Base-by-base conservation (phyloP, 1,284 basidiomycete genomes). In the Malassezia equina region DNA sequence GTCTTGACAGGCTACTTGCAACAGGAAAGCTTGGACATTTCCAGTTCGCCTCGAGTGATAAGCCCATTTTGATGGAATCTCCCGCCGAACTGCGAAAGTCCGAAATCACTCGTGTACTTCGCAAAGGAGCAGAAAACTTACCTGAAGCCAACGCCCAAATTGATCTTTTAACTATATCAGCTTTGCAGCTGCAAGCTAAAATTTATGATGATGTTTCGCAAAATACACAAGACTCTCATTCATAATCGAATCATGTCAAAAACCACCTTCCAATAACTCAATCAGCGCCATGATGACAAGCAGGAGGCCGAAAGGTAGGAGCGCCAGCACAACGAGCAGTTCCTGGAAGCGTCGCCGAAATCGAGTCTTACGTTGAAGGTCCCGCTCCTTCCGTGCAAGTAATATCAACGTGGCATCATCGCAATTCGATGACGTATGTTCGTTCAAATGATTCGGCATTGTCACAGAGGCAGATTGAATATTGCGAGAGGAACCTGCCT, bases 301-400 rank as follows among this genome's bases (percentile, higher is more conserved):
- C 5, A 61, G 58, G n/a, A 64, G 27, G 1, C 66, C 66, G 28
- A 64, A 63, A 2, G 66, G 66, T 4, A 67, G 47, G 2, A 67
- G 60, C 3, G 58, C 60, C 2, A 59, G 60, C 29, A 67, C 61
- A 0, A 67, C 66, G 2, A 66, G 28, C 3, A 67, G 48, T 23
- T 57, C 55, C 24, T 57, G 55, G 15, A 29, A 34, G 7, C 40
- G 27, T 19, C 55, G 49, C 11, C 55, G 55, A n/a, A 61, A 60
- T 5, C 66, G 44, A 13, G 64, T 63, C 12, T 52, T 53, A 6
- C 55, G 55, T 58, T 73, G 71, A 46, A 73, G 41, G 28, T 70
- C 59, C 4, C 67, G 55, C 42, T 73, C 71, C 45, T 73, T 73
- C 9, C 66, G 60, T 0, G 69, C 71, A 6, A 73, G 58, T 31